Conservation (phyloP, 192 early-diverging fungal genomes). For the Spizellomyces sp. region DNA sequence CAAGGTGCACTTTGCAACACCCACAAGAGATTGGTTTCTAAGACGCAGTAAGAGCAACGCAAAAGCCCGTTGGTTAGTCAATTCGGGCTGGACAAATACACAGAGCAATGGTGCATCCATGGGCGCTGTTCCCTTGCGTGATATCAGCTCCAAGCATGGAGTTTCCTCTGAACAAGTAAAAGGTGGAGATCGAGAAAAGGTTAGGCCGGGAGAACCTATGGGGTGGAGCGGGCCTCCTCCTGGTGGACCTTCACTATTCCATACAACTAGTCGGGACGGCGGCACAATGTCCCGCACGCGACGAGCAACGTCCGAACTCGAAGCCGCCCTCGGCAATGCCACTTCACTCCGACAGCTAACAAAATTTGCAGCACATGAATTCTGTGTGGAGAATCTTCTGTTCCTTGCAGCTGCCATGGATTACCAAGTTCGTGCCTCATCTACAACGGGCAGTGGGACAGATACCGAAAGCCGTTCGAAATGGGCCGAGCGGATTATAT, state of each 20-base stretch:
- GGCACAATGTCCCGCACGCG: not conserved
- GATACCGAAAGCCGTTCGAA: not conserved
- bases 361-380: conserved; percentile 21
- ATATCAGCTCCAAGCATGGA: not conserved
- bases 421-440: not conserved
- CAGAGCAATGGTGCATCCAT: too few species aligned
- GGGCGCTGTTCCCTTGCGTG: not conserved
- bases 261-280: not conserved
- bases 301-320: conserved; percentile 15
- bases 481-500: conserved; percentile 2
- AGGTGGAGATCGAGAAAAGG: too few species aligned
- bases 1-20: not conserved
- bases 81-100: too few species aligned
- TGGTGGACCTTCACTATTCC: not conserved
- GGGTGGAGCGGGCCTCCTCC: not conserved
- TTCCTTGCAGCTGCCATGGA: conserved; percentile 20
- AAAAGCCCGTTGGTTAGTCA: not conserved
- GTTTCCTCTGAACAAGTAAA: not conserved
- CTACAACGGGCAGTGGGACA: too few species aligned
- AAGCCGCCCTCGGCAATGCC: conserved; percentile 12
- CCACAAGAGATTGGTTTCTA: not conserved
- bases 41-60: not conserved
- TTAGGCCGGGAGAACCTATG: too few species aligned
- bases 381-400: conserved; percentile 20
- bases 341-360: conserved; percentile 2